A percentile compares a stretch with the other conserved stretches of the same genome.
These are phyloP conservation scores for Aspergillus viridinutans DNA, from an alignment of 2,329 filamentous ascomycete genomes.

Conservation along the genomic window DNA sequence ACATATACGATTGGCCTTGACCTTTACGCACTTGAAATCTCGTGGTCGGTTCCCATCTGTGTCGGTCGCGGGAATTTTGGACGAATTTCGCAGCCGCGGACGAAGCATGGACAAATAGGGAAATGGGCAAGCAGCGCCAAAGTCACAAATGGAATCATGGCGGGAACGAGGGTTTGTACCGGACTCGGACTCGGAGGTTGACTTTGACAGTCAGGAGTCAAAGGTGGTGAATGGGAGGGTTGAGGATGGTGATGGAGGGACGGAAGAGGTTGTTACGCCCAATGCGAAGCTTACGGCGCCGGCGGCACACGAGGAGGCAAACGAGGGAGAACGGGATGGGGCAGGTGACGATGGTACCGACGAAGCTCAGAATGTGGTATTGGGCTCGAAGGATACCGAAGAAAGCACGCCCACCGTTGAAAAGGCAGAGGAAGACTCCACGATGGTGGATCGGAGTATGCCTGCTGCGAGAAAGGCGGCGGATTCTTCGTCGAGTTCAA, in stretches of 20 bases:
- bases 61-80: neutral
- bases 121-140: conserved; percentile 33
- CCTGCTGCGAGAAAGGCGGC: neutral
- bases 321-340: neutral
- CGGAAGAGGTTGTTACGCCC: neutral
- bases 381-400: neutral
- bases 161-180: conserved; percentile 49
- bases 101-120: conserved; percentile 27
- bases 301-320: neutral
- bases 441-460: neutral
- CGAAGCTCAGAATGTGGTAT: neutral
- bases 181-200: conserved; percentile 48
- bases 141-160: conserved; percentile 46
- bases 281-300: neutral
- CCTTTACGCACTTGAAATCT: neutral
- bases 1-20: neutral
- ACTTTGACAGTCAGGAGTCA: conserved; percentile 33
- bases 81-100: neutral
- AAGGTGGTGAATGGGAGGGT: conserved; percentile 9
- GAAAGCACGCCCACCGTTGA: neutral
- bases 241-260: conserved; percentile 12
- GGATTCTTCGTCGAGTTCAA: neutral
- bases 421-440: neutral
- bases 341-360: neutral
- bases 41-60: neutral